A percentile compares a stretch with the other conserved stretches of the same genome.
Conservation (phyloP, 257 asterid genomes). For the Solanum paucissectum region DNA sequence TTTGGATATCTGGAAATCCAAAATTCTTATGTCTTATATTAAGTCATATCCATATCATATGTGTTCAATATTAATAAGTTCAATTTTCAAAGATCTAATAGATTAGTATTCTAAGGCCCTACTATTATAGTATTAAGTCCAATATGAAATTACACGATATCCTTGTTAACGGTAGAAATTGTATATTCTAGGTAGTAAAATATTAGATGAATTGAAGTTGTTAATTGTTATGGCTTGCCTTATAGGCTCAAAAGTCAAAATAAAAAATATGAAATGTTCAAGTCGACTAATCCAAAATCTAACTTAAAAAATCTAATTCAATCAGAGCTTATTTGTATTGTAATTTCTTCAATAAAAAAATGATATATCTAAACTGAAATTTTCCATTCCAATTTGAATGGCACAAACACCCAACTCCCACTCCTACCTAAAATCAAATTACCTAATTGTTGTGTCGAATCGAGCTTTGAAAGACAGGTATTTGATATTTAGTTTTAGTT, state of each 20-base stretch:
- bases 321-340: not conserved
- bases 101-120: not conserved
- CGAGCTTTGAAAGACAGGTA: not conserved
- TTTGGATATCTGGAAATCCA: not conserved
- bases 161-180: not conserved
- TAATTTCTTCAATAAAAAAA: not conserved
- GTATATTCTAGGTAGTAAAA: not conserved
- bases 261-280: not conserved
- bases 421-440: not conserved
- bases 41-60: not conserved
- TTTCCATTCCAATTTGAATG: not conserved
- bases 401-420: not conserved
- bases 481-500: not conserved
- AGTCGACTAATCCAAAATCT: not conserved
- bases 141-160: not conserved
- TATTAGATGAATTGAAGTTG: not conserved
- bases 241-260: not conserved
- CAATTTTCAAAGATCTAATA: not conserved
- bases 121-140: not conserved
- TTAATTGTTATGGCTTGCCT: not conserved
- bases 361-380: not conserved
- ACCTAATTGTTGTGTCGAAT: not conserved
- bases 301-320: not conserved
- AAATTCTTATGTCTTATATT: not conserved
- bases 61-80: not conserved